Conservation (phyloP, 345 rosid species). For the Salix purpurea region DNA sequence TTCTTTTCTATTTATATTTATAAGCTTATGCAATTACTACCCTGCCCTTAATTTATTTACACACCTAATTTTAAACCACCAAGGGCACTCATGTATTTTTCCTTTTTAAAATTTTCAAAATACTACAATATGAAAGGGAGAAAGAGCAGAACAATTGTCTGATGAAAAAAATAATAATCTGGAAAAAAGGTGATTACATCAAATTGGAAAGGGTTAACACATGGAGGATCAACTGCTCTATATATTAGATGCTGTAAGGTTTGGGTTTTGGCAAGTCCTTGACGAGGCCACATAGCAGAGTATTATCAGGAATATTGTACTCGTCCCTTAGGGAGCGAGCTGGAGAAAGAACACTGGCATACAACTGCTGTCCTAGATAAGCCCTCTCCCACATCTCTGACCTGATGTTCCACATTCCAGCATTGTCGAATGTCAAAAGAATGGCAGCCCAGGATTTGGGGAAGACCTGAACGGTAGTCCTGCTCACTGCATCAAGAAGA, state of each 20-base stretch:
- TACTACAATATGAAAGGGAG: not conserved
- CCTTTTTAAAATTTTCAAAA: too few species aligned
- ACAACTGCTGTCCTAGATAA: slow-evolving; percentile 33
- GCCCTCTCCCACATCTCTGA: slow-evolving; percentile 25
- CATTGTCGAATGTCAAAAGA: slow-evolving; percentile 31
- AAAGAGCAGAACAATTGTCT: not conserved
- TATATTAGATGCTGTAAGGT: slow-evolving; percentile 23
- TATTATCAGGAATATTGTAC: slow-evolving; percentile 33
- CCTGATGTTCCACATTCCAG: slow-evolving; percentile 39
- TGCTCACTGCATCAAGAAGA: slow-evolving; percentile 36
- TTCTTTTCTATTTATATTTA: too few species aligned
- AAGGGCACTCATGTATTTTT: too few species aligned
- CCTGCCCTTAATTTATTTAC: too few species aligned
- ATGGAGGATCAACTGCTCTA: not conserved
- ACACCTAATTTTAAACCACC: too few species aligned
- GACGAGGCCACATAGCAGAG: slow-evolving; percentile 28
- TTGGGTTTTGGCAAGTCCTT: slow-evolving; percentile 25
- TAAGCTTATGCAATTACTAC: too few species aligned
- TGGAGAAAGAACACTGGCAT: slow-evolving; percentile 29
- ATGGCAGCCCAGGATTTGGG: slow-evolving; percentile 40
- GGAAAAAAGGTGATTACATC: not conserved
- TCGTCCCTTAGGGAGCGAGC: slow-evolving; percentile 31
- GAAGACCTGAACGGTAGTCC: slow-evolving; percentile 34
- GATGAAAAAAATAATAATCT: not conserved
- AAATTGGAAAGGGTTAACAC: not conserved